phyloP scores from a whole-genome alignment of 1,284 basidiomycete species.

The Flammula alnicola region DNA sequence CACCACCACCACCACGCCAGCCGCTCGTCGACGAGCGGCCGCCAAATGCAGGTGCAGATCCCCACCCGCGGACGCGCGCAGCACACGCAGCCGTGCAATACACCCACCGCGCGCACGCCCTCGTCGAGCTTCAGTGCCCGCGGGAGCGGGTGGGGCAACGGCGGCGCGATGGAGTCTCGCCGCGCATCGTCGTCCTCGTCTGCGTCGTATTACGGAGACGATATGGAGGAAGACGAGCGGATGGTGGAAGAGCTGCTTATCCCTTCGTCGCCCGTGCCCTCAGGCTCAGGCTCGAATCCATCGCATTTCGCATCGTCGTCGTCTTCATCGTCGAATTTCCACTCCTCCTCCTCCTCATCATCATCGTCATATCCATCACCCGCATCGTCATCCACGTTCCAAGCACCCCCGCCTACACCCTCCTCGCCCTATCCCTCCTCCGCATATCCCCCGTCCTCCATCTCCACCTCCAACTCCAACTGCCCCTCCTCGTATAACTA shows the following conservation, averaged over 20 bases:
- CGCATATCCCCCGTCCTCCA: too few relatives aligned
- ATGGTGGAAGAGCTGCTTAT: constrained; percentile 74
- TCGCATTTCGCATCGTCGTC: constrained; percentile 15
- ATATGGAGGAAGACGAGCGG: constrained; percentile 67
- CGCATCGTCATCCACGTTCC: too few relatives aligned
- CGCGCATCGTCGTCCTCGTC: constrained; percentile 11
- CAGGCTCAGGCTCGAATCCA: constrained; percentile 18
- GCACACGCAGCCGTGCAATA: constrained; percentile 60
- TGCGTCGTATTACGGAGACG: constrained; percentile 41
- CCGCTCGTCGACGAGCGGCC: constrained; percentile 27
- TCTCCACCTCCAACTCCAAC: too few relatives aligned
- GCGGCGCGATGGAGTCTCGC: neutral
- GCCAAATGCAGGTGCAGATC: constrained; percentile 20
- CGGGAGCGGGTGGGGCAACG: constrained; percentile 40
- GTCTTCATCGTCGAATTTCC: constrained; percentile 6
- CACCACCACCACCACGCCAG: neutral
- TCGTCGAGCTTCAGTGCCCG: constrained; percentile 54
- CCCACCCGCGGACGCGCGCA: constrained; percentile 31
- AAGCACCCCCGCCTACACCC: neutral
- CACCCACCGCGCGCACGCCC: constrained; percentile 65
- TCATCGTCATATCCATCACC: constrained; percentile 2
- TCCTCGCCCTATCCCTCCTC: constrained; percentile 8
- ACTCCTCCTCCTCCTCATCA: neutral
- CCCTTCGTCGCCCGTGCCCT: constrained; percentile 50
- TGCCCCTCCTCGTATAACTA: constrained; percentile 29